Percentiles rank a stretch among this genome's conserved stretches.
Conservation (phyloP, 306 rosid genomes). For the Urtica urens region DNA sequence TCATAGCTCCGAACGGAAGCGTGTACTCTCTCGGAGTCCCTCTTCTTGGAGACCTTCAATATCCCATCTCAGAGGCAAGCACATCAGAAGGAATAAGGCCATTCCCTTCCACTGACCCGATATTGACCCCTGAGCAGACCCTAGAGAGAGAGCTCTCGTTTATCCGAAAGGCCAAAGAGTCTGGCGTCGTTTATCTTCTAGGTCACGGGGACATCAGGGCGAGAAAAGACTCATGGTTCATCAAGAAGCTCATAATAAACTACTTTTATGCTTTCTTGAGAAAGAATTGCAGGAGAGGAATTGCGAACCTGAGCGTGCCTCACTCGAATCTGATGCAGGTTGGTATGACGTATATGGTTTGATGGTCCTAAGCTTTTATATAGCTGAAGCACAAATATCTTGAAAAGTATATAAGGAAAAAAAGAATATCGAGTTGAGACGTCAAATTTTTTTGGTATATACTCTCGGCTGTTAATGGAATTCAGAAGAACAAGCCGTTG, state of each 20-base stretch:
- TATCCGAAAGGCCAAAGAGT: slow-evolving; percentile 84
- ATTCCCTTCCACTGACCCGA: slow-evolving; percentile 27
- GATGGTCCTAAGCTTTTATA: too few species aligned
- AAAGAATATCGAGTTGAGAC: not conserved
- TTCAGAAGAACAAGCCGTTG: not conserved
- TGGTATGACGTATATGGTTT: slow-evolving; percentile 97
- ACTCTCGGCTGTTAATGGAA: not conserved
- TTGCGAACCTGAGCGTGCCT: slow-evolving; percentile 80
- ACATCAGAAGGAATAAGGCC: slow-evolving; percentile 42
- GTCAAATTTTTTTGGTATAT: not conserved
- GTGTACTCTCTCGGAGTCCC: slow-evolving; percentile 82
- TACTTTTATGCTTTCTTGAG: slow-evolving; percentile 88
- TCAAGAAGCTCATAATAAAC: slow-evolving; percentile 74
- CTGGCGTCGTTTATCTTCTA: slow-evolving; percentile 89
- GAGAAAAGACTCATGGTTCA: slow-evolving; percentile 83
- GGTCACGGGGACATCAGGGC: slow-evolving; percentile 96
- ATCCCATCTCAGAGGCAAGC: slow-evolving; percentile 38
- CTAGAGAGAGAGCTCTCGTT: slow-evolving; percentile 84
- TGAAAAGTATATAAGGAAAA: too few species aligned
- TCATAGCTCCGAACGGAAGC: slow-evolving; percentile 84
- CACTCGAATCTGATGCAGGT: slow-evolving; percentile 94
- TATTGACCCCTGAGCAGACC: slow-evolving; percentile 53
- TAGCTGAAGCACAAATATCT: too few species aligned
- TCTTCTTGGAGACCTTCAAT: slow-evolving; percentile 47
- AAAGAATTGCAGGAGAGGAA: slow-evolving; percentile 88